Percentiles rank a stretch among this genome's conserved stretches.
These are phyloP conservation scores for Kwoniella shivajii DNA, from an alignment of 1,284 basidiomycete genomes.

Conservation along the genomic window DNA sequence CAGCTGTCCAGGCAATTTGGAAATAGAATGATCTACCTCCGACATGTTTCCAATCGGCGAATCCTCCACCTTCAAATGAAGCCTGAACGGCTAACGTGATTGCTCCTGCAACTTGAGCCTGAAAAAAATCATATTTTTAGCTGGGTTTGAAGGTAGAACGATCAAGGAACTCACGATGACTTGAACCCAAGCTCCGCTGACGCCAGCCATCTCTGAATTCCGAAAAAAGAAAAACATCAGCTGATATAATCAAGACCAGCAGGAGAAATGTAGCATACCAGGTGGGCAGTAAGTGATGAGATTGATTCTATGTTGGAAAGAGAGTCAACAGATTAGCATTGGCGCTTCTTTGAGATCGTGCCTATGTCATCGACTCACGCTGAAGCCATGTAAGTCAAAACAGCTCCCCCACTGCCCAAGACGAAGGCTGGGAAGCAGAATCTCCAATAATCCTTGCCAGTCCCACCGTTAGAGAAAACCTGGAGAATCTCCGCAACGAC, in stretches of 20 bases:
- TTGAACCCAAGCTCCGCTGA: slow-evolving; percentile 47
- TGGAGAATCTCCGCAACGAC: slow-evolving; percentile 35
- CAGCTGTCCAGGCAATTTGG: slow-evolving; percentile 37
- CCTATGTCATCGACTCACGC: slow-evolving; percentile 9
- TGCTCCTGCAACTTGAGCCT: slow-evolving; percentile 40
- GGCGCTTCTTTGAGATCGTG: neutral
- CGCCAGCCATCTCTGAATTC: slow-evolving; percentile 50
- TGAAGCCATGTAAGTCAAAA: slow-evolving; percentile 30
- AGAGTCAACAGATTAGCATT: neutral
- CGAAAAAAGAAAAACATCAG: too few species aligned
- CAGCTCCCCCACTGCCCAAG: slow-evolving; percentile 29
- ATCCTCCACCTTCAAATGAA: slow-evolving; percentile 38
- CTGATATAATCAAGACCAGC: too few species aligned
- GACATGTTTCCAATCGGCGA: slow-evolving; percentile 38
- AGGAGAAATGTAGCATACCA: too few species aligned
- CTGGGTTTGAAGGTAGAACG: neutral
- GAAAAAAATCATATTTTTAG: neutral
- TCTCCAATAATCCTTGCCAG: slow-evolving; percentile 47
- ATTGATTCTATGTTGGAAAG: slow-evolving; percentile 23
- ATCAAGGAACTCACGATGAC: slow-evolving; percentile 24
- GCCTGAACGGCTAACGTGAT: slow-evolving; percentile 48
- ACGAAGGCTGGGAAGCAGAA: slow-evolving; percentile 43
- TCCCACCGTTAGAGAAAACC: slow-evolving; percentile 43
- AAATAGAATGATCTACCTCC: slow-evolving; percentile 39
- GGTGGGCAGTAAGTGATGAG: slow-evolving; percentile 39